phyloP scores from a whole-genome alignment of 176 grass and related monocot genomes.

The Avena eriantha region DNA sequence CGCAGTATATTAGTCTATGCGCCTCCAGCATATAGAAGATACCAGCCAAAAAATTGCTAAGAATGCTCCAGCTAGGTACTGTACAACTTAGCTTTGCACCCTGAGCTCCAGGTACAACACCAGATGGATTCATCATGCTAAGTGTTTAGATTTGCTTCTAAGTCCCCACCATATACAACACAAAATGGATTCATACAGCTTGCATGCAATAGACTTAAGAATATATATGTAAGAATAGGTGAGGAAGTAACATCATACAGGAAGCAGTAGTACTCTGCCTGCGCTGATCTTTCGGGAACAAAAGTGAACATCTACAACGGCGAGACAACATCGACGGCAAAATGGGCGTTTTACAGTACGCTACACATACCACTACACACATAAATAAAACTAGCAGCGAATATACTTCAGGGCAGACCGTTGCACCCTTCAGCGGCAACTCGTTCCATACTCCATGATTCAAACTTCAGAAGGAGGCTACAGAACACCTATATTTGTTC shows the following conservation, averaged over 20 bases:
- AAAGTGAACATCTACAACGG: constrained; percentile 46
- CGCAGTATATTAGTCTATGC: no score
- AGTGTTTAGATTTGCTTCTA: no score
- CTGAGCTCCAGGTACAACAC: no score
- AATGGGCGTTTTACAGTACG: constrained; percentile 50
- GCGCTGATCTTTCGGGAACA: constrained; percentile 30
- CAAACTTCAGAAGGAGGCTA: constrained; percentile 14
- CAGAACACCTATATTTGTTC: constrained; percentile 34
- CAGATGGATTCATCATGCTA: no score
- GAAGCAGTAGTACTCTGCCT: background rate
- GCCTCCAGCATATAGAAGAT: no score
- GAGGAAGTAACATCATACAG: background rate
- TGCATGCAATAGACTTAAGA: no score
- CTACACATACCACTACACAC: constrained; percentile 45
- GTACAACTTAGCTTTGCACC: no score
- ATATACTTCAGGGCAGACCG: constrained; percentile 25
- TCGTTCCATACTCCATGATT: constrained; percentile 1
- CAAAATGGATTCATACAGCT: no score
- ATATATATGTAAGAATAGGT: no score
- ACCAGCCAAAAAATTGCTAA: no score
- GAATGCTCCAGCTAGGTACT: no score
- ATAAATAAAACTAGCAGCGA: constrained; percentile 31
- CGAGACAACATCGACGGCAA: constrained; percentile 42
- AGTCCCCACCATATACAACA: no score
- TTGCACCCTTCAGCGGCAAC: constrained; percentile 23